Evolutionary conservation across 768 basidiomycete species (phyloP).

Genomic region (Lentinula sp.): DNA sequence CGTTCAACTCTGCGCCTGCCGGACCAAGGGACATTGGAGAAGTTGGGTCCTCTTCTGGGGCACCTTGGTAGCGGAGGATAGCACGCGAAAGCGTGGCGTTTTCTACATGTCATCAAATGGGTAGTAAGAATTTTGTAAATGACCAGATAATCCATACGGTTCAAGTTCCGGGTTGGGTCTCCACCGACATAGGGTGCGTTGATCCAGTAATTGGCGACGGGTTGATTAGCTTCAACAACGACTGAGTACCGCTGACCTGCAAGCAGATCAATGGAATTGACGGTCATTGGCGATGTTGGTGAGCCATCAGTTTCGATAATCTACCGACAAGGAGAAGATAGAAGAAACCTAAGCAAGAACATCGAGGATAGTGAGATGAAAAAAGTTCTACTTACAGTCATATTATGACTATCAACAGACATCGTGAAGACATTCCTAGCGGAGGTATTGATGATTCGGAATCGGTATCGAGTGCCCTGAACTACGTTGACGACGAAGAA

Average conservation of each 20-base stretch:
- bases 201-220: slow-evolving; percentile 43
- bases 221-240: slow-evolving; percentile 31
- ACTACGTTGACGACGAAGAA: slow-evolving; percentile 35
- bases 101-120: slow-evolving; percentile 8
- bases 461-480: slow-evolving; percentile 28
- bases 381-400: slow-evolving; percentile 19
- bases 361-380: slow-evolving; percentile 12
- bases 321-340: slow-evolving; percentile 12
- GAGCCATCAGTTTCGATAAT: slow-evolving; percentile 37
- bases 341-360: neutral
- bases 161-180: slow-evolving; percentile 21
- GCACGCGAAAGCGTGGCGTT: slow-evolving; percentile 24
- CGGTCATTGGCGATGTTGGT: slow-evolving; percentile 11
- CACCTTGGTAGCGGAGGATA: slow-evolving; percentile 33
- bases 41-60: slow-evolving; percentile 25
- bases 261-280: neutral
- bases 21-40: slow-evolving; percentile 20
- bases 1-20: neutral
- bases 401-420: slow-evolving; percentile 30
- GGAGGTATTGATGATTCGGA: slow-evolving; percentile 45
- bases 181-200: slow-evolving; percentile 28
- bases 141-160: slow-evolving; percentile 17
- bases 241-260: slow-evolving; percentile 16
- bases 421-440: slow-evolving; percentile 28
- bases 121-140: no score